These are phyloP conservation scores for Przewalskia tangutica DNA, from an alignment of 257 asterid species.

Conservation along the genomic window DNA sequence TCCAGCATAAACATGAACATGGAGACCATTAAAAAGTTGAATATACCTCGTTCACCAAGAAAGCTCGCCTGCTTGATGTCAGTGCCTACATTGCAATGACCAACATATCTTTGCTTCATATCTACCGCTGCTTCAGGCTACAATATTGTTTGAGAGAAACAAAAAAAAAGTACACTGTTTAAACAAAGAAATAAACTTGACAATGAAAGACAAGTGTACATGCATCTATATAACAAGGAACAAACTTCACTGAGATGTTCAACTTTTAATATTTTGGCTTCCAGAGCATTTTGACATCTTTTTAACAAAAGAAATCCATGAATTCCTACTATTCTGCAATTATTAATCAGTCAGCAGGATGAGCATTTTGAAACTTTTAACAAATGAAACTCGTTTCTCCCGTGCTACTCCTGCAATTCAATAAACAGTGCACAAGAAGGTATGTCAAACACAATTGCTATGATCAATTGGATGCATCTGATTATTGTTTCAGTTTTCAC, in stretches of 20 bases:
- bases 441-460: background rate
- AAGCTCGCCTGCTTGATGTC: conserved; percentile 98
- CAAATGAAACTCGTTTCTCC: background rate
- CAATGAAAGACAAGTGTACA: background rate
- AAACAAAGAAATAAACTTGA: background rate
- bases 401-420: background rate
- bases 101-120: conserved; percentile 88
- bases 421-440: background rate
- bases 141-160: conserved; percentile 15
- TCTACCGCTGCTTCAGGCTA: conserved; percentile 83
- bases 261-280: background rate
- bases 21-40: conserved; percentile 6
- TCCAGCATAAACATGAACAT: background rate
- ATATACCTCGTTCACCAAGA: conserved; percentile 80
- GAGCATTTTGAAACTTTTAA: background rate
- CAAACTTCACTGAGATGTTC: background rate
- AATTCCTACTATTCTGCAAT: background rate
- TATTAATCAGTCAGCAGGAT: background rate
- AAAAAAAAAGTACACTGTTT: background rate
- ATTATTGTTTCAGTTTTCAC: background rate
- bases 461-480: background rate
- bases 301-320: background rate
- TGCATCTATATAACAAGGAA: background rate
- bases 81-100: conserved; percentile 89
- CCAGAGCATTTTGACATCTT: background rate